Evolutionary conservation across 2,329 filamentous ascomycete genomes (phyloP).

Genomic region (Lecanicillium sp.): DNA sequence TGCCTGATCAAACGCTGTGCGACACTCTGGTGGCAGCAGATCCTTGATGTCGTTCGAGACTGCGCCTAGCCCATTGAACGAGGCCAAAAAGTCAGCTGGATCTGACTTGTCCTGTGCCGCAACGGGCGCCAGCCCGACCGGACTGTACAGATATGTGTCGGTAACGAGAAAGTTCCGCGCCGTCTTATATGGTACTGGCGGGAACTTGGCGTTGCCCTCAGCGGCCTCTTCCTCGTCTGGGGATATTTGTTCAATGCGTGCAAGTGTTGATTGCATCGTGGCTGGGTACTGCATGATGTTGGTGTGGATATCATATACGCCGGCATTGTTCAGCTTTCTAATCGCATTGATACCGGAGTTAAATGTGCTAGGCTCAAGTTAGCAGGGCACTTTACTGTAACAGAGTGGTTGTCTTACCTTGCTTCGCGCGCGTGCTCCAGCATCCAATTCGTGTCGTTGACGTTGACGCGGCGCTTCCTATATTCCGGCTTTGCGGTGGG

Average conservation of each 20-base stretch:
- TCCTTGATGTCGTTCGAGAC: constrained; percentile 58
- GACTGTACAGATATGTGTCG: constrained; percentile 46
- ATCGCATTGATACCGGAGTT: constrained; percentile 65
- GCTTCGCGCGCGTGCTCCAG: constrained; percentile 87
- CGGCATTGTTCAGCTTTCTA: constrained; percentile 61
- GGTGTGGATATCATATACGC: constrained; percentile 89
- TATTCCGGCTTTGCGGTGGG: constrained; percentile 68
- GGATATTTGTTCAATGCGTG: constrained; percentile 66
- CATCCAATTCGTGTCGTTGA: constrained; percentile 96
- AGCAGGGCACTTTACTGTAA: background rate
- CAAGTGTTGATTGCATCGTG: constrained; percentile 83
- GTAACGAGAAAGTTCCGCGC: constrained; percentile 48
- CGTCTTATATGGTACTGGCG: constrained; percentile 38
- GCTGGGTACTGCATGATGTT: constrained; percentile 83
- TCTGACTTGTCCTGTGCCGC: constrained; percentile 35
- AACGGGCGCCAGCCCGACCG: constrained; percentile 36
- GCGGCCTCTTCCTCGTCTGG: constrained; percentile 26
- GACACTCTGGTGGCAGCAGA: constrained; percentile 61
- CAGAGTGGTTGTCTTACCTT: constrained; percentile 45
- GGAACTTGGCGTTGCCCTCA: constrained; percentile 30
- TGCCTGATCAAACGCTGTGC: constrained; percentile 62
- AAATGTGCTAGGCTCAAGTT: constrained; percentile 56
- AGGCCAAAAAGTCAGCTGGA: constrained; percentile 37
- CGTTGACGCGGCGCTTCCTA: constrained; percentile 78
- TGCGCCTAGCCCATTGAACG: constrained; percentile 54